A percentile compares a stretch with the other conserved stretches of the same genome.
phyloP scores from a whole-genome alignment of 2,329 filamentous ascomycete species.

The Fusarium haematococcum region DNA sequence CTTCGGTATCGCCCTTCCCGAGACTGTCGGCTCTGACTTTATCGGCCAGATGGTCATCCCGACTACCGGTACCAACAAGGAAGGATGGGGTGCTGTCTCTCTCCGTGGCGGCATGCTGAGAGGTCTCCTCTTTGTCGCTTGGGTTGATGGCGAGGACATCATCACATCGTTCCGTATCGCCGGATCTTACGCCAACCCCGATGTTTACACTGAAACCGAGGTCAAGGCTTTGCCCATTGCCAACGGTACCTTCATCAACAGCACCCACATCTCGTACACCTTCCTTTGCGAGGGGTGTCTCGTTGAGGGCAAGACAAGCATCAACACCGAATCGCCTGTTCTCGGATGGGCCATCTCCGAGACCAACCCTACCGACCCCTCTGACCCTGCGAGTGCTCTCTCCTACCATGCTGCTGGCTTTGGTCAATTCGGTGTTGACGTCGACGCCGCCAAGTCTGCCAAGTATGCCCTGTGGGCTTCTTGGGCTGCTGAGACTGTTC shows the following conservation, averaged over 20 bases:
- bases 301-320: slow-evolving; percentile 48
- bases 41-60: slow-evolving; percentile 64
- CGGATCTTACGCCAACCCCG: slow-evolving; percentile 59
- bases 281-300: slow-evolving; percentile 64
- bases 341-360: slow-evolving; percentile 56
- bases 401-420: slow-evolving; percentile 56
- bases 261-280: slow-evolving; percentile 64
- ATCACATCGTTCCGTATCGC: slow-evolving; percentile 45
- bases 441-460: slow-evolving; percentile 50
- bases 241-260: slow-evolving; percentile 64
- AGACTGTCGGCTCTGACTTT: slow-evolving; percentile 61
- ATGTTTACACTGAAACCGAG: slow-evolving; percentile 57
- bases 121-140: slow-evolving; percentile 61
- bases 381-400: slow-evolving; percentile 49
- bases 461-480: slow-evolving; percentile 42
- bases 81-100: slow-evolving; percentile 60
- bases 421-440: slow-evolving; percentile 50
- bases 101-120: slow-evolving; percentile 60
- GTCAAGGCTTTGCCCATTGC: slow-evolving; percentile 57
- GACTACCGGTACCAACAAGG: slow-evolving; percentile 44
- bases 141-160: slow-evolving; percentile 60
- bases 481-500: slow-evolving; percentile 38
- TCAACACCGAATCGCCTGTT: slow-evolving; percentile 44
- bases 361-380: slow-evolving; percentile 46
- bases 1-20: slow-evolving; percentile 64